Percentiles rank a stretch among this genome's conserved stretches.
phyloP scores from a whole-genome alignment of 345 rosid genomes.

The Balakata baccata region DNA sequence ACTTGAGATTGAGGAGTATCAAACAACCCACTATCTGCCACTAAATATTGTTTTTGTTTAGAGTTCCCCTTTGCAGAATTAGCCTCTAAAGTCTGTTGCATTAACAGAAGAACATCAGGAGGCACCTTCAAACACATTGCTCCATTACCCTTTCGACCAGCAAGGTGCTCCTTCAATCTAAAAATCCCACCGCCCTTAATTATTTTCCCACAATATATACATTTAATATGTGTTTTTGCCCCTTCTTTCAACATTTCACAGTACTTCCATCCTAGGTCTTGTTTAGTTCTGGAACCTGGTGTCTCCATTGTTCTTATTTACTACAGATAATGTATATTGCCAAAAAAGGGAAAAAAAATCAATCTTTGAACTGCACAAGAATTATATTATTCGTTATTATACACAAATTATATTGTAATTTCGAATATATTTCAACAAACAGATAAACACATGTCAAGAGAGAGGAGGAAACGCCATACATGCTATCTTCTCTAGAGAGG shows the following conservation, averaged over 20 bases:
- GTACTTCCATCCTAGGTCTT: conserved; percentile 27
- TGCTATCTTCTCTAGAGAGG: background rate
- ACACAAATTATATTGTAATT: background rate
- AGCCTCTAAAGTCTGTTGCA: conserved; percentile 23
- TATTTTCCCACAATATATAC: conserved; percentile 26
- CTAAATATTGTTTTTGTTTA: background rate
- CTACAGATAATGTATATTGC: background rate
- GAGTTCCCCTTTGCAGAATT: conserved; percentile 7
- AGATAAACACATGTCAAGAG: background rate
- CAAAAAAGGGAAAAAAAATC: no score
- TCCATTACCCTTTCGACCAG: conserved; percentile 29
- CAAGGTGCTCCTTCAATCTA: conserved; percentile 34
- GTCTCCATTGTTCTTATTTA: background rate
- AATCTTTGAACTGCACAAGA: background rate
- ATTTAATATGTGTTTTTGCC: conserved; percentile 16
- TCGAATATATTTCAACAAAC: background rate
- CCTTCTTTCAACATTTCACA: conserved; percentile 19
- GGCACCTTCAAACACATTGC: conserved; percentile 26
- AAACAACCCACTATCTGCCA: background rate
- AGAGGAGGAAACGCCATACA: background rate
- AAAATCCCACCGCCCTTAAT: conserved; percentile 35
- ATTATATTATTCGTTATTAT: background rate
- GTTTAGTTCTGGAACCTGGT: conserved; percentile 12
- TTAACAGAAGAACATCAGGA: conserved; percentile 19
- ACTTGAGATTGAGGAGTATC: conserved; percentile 11